Base-by-base conservation (phyloP, 495 filamentous ascomycete genomes). In the Trichocladium uniseriatum region DNA sequence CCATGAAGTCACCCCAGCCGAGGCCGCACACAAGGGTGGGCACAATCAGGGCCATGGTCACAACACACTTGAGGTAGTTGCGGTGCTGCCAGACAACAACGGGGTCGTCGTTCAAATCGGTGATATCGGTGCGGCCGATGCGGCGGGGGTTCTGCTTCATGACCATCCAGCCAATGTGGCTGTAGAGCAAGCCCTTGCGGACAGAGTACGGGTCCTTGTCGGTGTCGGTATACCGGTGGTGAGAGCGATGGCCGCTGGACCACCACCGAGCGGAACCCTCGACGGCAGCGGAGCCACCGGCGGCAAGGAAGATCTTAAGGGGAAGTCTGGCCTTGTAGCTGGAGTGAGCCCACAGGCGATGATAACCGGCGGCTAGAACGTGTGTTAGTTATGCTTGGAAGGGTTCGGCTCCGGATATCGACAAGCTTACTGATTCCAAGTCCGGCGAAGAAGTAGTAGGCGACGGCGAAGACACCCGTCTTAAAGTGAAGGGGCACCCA, bases 121-220 rank as follows among this genome's bases (percentile, higher is more conserved):
- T 83, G 68, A 98, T 98, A 62, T 98, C 92, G 68, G 89, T 95
- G 44, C 92, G 87, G 69, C 92, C 92, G 59, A 89, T 88, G 34
- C 85, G 82, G 75, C 88, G 87, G 51, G 87, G 87, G 74, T 94
- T 92, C 74, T 94, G 87, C 76, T 91, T 89, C 79, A 94, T 83
- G 57, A 94, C 72, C 87, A 94, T 94, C 79, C 79, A 83, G 64
- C 92, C 92, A 40, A 98, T 74, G 74, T 98, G 92, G 44, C 88
- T 94, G 79, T 98, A 98, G 59, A 94, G 69, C 21, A 58, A 79
- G 53, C 92, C 92, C 81, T 99, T 99, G 71, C 92, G 87, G 55
- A 99, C 94, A 44, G 87, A 94, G 77, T 97, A 99, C 20, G 94
- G 94, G 62, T 99, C 94, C 74, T 99, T 97, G 45, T 95, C 86